These are phyloP conservation scores for Exophiala xenobiotica DNA, from an alignment of 2,329 filamentous ascomycete species.

Conservation along the genomic window DNA sequence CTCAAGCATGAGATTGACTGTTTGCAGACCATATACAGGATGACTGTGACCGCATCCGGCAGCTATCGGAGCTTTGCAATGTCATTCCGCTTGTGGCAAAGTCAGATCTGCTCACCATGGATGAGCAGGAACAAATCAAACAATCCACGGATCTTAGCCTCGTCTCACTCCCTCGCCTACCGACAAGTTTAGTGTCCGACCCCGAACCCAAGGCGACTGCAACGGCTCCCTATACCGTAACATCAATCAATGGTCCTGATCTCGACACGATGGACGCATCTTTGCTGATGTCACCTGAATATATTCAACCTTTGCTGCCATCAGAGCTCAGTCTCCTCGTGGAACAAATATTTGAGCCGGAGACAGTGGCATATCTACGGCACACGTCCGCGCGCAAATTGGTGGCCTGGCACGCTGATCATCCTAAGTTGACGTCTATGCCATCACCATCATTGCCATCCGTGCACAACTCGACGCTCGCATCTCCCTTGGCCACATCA, in stretches of 20 bases:
- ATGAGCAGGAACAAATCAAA: constrained; percentile 61
- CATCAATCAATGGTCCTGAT: constrained; percentile 69
- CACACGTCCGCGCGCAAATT: constrained; percentile 82
- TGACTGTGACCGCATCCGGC: constrained; percentile 71
- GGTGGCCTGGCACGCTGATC: constrained; percentile 62
- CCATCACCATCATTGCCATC: constrained; percentile 28
- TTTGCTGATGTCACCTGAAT: constrained; percentile 87
- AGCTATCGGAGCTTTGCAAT: constrained; percentile 72
- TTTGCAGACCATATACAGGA: constrained; percentile 55
- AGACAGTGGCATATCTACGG: constrained; percentile 77
- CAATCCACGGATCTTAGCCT: constrained; percentile 46
- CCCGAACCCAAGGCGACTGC: constrained; percentile 10
- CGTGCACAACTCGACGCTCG: constrained; percentile 30
- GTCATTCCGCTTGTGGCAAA: constrained; percentile 80
- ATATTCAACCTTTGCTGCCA: constrained; percentile 72
- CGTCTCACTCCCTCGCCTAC: constrained; percentile 22
- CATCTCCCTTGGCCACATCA: constrained; percentile 30
- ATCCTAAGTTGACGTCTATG: constrained; percentile 33
- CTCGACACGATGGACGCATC: constrained; percentile 88
- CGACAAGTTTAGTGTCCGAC: constrained; percentile 9
- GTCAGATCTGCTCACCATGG: constrained; percentile 65
- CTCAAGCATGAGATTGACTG: background rate
- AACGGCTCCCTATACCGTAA: constrained; percentile 67
- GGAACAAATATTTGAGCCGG: constrained; percentile 71
- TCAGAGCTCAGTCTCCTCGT: constrained; percentile 73